A percentile compares a stretch with the other conserved stretches of the same genome.
Conservation (phyloP, 2,329 filamentous ascomycete genomes). For the Venturia oleaginea region DNA sequence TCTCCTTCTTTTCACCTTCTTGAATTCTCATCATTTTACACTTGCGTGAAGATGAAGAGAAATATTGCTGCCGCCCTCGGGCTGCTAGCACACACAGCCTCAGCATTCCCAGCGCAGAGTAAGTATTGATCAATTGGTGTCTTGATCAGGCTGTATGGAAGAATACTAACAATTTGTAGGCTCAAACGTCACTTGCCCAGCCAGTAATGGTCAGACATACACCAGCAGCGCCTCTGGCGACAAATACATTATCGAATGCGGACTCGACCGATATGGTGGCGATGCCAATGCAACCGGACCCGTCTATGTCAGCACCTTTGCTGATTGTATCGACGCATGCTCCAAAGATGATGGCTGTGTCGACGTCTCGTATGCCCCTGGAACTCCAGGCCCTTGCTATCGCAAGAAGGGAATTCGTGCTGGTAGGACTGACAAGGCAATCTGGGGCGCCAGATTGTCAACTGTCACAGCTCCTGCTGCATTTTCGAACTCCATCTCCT, state of each 20-base stretch:
- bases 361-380: background rate
- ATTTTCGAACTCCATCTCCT: background rate
- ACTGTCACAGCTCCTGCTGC: background rate
- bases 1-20: background rate
- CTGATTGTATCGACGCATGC: background rate
- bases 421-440: background rate
- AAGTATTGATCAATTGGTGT: background rate
- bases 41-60: background rate
- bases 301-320: background rate
- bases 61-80: background rate
- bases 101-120: background rate
- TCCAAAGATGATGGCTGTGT: background rate
- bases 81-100: background rate
- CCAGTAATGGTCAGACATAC: background rate
- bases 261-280: background rate
- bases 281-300: background rate
- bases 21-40: background rate
- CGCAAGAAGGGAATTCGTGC: background rate
- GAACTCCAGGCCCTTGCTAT: background rate
- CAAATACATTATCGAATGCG: constrained; percentile 1
- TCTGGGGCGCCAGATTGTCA: background rate
- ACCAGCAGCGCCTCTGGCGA: background rate
- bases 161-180: background rate
- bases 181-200: background rate
- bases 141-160: background rate